Conservation (phyloP, 306 rosid genomes). For the Lablab purpureus region DNA sequence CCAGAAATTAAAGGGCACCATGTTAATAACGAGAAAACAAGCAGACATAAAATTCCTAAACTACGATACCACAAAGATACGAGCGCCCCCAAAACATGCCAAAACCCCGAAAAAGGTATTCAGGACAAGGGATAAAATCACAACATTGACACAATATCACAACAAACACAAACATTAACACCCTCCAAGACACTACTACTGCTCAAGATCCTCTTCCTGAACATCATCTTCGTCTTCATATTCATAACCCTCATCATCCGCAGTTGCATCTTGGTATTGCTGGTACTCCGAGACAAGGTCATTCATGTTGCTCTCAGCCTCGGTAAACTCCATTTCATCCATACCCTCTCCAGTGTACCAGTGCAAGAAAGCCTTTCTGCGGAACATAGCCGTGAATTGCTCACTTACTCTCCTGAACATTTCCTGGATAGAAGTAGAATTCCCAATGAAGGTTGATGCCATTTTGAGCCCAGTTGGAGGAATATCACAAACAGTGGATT, state of each 20-base stretch:
- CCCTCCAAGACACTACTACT: background rate
- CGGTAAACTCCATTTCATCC: conserved; percentile 76
- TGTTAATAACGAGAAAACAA: conserved; percentile 29
- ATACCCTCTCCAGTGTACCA: conserved; percentile 73
- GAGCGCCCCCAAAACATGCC: conserved; percentile 44
- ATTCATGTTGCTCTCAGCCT: conserved; percentile 71
- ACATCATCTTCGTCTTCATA: conserved; percentile 60
- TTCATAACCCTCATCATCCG: conserved; percentile 59
- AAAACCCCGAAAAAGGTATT: conserved; percentile 63
- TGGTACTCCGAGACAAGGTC: conserved; percentile 66
- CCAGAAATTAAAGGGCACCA: conserved; percentile 27
- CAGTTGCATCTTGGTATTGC: conserved; percentile 73
- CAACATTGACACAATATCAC: conserved; percentile 41
- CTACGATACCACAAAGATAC: conserved; percentile 36
- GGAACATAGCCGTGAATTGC: conserved; percentile 70
- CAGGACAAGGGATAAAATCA: conserved; percentile 39
- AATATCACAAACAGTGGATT: conserved; percentile 63
- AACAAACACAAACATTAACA: conserved; percentile 34
- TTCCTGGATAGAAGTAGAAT: conserved; percentile 67
- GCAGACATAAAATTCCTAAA: conserved; percentile 46
- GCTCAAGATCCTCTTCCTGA: conserved; percentile 51
- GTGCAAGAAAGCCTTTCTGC: conserved; percentile 67
- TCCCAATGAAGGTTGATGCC: conserved; percentile 67
- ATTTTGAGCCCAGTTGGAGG: conserved; percentile 66
- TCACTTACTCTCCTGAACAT: conserved; percentile 67